Conservation (phyloP, 345 rosid species). For the Brassica carinata region DNA sequence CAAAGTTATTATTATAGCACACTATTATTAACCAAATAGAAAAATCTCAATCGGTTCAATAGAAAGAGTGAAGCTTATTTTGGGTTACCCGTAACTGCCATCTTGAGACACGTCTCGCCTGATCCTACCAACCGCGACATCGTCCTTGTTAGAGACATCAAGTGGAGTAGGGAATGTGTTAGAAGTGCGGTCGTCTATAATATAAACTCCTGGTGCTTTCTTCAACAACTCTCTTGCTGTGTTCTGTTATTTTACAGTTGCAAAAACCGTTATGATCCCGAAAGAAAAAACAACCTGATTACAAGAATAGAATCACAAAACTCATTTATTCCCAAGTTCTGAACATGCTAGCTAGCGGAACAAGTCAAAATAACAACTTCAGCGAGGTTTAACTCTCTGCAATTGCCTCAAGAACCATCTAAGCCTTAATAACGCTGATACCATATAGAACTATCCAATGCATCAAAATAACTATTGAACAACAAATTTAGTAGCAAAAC, state of each 20-base stretch:
- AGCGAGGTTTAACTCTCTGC: neutral
- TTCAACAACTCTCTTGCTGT: conserved; percentile 75
- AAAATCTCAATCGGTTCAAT: neutral
- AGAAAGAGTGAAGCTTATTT: conserved; percentile 9
- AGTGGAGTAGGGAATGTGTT: conserved; percentile 93
- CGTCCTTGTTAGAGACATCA: conserved; percentile 86
- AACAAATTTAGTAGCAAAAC: neutral
- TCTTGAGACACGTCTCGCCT: conserved; percentile 83
- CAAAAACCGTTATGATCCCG: neutral
- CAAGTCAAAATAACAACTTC: neutral
- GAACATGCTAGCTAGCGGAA: neutral
- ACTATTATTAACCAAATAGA: neutral
- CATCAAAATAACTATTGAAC: neutral
- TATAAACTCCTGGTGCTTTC: conserved; percentile 77
- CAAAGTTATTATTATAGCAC: neutral
- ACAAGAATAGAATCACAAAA: neutral
- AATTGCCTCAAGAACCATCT: neutral
- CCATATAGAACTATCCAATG: conserved; percentile 1
- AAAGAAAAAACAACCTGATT: neutral
- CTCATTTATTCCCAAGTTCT: neutral
- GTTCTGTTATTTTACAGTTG: conserved; percentile 46
- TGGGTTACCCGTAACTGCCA: conserved; percentile 78
- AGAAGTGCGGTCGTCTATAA: conserved; percentile 76
- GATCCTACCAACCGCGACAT: conserved; percentile 94
- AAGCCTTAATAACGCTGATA: neutral